phyloP scores from a whole-genome alignment of 495 filamentous ascomycete species.

The Peziza echinospora region DNA sequence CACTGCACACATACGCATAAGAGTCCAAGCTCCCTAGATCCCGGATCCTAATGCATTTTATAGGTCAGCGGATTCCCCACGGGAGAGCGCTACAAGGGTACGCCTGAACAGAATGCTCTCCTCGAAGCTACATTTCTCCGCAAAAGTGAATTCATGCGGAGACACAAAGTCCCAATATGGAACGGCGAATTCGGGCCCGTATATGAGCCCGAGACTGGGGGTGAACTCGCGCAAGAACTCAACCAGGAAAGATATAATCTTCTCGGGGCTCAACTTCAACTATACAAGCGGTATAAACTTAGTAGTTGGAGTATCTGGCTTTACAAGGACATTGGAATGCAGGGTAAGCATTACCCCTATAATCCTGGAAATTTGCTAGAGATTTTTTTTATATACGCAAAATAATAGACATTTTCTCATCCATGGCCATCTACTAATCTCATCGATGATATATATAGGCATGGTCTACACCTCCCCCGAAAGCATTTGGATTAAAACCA shows the following conservation, averaged over 20 bases:
- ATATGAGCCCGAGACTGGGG: slow-evolving; percentile 24
- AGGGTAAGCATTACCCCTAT: slow-evolving; percentile 16
- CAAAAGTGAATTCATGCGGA: slow-evolving; percentile 37
- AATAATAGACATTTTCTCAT: too few species aligned
- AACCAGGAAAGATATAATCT: slow-evolving; percentile 33
- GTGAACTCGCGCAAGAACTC: slow-evolving; percentile 19
- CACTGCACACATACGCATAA: too few species aligned
- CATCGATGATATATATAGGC: slow-evolving; percentile 8
- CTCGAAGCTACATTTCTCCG: slow-evolving; percentile 29
- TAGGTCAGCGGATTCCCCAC: slow-evolving; percentile 33
- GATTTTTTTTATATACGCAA: too few species aligned
- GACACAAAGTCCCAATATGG: slow-evolving; percentile 33
- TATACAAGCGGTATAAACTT: slow-evolving; percentile 34
- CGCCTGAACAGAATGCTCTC: slow-evolving; percentile 26
- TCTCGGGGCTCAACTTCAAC: slow-evolving; percentile 32
- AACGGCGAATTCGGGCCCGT: slow-evolving; percentile 48
- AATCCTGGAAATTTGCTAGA: neutral
- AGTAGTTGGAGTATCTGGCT: slow-evolving; percentile 41
- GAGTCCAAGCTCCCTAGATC: too few species aligned
- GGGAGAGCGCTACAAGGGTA: slow-evolving; percentile 31
- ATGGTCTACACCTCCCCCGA: slow-evolving; percentile 33
- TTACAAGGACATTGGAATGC: slow-evolving; percentile 43
- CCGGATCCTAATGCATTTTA: neutral
- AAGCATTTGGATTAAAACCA: slow-evolving; percentile 28
- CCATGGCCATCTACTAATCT: too few species aligned